Percentiles rank a stretch among this genome's conserved stretches.
phyloP scores from a whole-genome alignment of 495 filamentous ascomycete genomes.

The Hypoxylon fragiforme region DNA sequence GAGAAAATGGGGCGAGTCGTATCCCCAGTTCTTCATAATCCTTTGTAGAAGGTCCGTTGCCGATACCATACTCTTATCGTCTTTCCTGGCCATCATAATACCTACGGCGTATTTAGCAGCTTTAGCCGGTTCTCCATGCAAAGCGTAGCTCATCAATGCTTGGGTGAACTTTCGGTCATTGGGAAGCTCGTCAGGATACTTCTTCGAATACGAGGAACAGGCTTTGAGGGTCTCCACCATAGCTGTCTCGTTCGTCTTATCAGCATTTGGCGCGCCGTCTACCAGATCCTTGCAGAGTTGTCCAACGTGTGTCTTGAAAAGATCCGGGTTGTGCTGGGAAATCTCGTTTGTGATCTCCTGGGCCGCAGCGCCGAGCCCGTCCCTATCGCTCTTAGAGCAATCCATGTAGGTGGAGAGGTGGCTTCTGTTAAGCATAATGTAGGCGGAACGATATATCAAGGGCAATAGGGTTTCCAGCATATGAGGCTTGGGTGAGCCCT shows the following conservation, averaged over 20 bases:
- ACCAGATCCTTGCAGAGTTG: slow-evolving; percentile 87
- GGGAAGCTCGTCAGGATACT: slow-evolving; percentile 81
- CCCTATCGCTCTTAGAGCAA: slow-evolving; percentile 77
- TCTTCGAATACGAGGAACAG: slow-evolving; percentile 84
- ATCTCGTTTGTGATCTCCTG: slow-evolving; percentile 94
- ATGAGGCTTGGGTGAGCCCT: slow-evolving; percentile 52
- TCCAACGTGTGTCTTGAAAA: slow-evolving; percentile 88
- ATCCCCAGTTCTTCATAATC: slow-evolving; percentile 74
- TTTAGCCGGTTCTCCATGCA: slow-evolving; percentile 77
- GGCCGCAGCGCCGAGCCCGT: slow-evolving; percentile 73
- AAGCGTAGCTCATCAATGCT: slow-evolving; percentile 76
- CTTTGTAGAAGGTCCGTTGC: slow-evolving; percentile 79
- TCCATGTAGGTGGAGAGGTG: slow-evolving; percentile 90
- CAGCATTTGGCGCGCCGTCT: slow-evolving; percentile 71
- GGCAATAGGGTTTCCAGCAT: slow-evolving; percentile 79
- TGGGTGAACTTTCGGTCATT: slow-evolving; percentile 82
- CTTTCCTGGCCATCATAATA: slow-evolving; percentile 78
- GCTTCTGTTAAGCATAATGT: slow-evolving; percentile 89
- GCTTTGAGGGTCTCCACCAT: slow-evolving; percentile 90
- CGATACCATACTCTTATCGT: slow-evolving; percentile 78
- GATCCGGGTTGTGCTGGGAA: slow-evolving; percentile 80
- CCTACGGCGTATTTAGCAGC: slow-evolving; percentile 92
- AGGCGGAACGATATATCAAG: slow-evolving; percentile 80
- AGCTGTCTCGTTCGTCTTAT: slow-evolving; percentile 63
- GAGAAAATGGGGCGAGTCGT: slow-evolving; percentile 75